Conservation (phyloP, 352 stramenopile genomes). For the Phytophthora tentaculata region DNA sequence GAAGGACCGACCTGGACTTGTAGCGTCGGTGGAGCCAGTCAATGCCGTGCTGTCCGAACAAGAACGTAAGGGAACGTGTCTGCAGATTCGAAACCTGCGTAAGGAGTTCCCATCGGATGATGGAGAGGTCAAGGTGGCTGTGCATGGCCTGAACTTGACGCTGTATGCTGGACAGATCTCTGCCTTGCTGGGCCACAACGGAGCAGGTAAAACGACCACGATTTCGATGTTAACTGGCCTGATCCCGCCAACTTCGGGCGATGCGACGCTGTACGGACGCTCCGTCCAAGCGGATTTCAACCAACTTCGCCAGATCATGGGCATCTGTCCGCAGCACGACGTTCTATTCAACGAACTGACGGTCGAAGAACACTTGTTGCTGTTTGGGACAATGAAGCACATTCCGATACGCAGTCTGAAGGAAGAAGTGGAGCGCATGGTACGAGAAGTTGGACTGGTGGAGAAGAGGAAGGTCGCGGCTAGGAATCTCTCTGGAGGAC, state of each 20-base stretch:
- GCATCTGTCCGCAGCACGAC: conserved; percentile 97
- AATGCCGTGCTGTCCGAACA: conserved; percentile 46
- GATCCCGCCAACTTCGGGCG: conserved; percentile 63
- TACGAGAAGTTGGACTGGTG: conserved; percentile 85
- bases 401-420: conserved; percentile 57
- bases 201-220: conserved; percentile 91
- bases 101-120: conserved; percentile 66
- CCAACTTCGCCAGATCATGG: conserved; percentile 91
- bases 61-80: conserved; percentile 46
- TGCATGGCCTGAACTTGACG: conserved; percentile 86
- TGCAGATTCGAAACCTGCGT: conserved; percentile 54
- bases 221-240: conserved; percentile 95
- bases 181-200: conserved; percentile 87
- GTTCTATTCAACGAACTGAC: conserved; percentile 95
- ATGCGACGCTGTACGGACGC: conserved; percentile 74
- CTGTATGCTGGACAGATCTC: conserved; percentile 95
- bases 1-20: conserved; percentile 27
- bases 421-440: conserved; percentile 56
- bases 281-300: conserved; percentile 83
- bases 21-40: conserved; percentile 50
- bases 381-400: conserved; percentile 94
- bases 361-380: conserved; percentile 94
- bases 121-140: conserved; percentile 80
- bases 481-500: conserved; percentile 86
- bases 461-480: conserved; percentile 84